Base-by-base conservation (phyloP, 805 yeast species). In the Soucietia sequanensis region DNA sequence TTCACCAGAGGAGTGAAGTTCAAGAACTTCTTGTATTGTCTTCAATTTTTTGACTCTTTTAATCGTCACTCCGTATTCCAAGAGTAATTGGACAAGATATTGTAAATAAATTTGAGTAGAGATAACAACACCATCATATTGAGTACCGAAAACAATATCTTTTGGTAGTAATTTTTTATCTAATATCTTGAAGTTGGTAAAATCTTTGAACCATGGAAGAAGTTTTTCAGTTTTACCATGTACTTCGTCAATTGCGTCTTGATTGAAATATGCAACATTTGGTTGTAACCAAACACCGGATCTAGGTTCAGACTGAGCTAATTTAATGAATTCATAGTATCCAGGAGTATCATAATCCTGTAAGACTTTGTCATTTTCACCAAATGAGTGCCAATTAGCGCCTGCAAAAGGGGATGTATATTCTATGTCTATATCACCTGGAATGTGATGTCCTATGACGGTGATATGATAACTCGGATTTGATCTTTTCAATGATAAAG, bases 401-500 rank as follows among this genome's bases (percentile, higher is more conserved):
- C 88, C 88, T 0, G 87, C 88, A 52, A 68, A 75, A 3, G 87
- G 86, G 0, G 84, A 78, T 3, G 84, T 70, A 49, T 77, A 81
- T 7, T 69, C 68, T 33, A 70, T 68, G 30, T 54, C 43, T 20
- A 48, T 37, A 51, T 80, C 85, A 1, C 84, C 82, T 1, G 85
- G 85, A 18, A 80, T 51, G 42, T 71, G 54, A 2, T 51, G 46
- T 0, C 56, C 68, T 4, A 54, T 60, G 14, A 64, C 48, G 3
- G 68, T 58, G 28, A 65, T 50, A 15, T 55, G 52, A 33, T 41
- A 42, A 2, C 39, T 31, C 2, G 53, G 46, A 35, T 49, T 33
- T 14, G 33, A 28, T n/a, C 41, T 27, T 29, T 61, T 56, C 28
- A 65, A 43, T 26, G 54, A 50, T 10, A 63, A 39, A 1, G 70